A percentile compares a stretch with the other conserved stretches of the same genome.
Conservation (phyloP, 176 grass and related monocot genomes). For the Themeda triandra region DNA sequence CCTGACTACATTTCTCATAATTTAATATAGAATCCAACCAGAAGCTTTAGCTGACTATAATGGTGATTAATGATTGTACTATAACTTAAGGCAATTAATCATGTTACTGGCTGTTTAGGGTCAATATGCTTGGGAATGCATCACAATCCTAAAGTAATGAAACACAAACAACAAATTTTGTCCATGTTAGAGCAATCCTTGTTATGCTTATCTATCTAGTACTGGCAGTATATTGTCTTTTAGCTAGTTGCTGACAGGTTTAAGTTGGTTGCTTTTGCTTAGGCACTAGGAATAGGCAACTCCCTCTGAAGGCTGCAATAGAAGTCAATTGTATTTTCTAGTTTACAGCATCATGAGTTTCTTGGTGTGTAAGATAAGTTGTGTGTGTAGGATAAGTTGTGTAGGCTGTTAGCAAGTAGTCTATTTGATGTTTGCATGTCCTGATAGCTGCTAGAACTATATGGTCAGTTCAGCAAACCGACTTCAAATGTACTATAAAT, state of each 20-base stretch:
- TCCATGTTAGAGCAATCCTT: neutral
- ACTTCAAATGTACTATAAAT: neutral
- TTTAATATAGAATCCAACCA: conserved; percentile 1
- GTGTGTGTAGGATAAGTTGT: neutral
- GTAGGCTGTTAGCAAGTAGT: neutral
- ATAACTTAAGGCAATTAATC: neutral
- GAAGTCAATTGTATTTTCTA: neutral
- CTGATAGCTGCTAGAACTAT: neutral
- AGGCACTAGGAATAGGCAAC: neutral
- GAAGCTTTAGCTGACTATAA: neutral
- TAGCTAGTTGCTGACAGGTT: neutral
- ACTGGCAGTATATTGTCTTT: neutral
- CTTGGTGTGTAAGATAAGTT: neutral
- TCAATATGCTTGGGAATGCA: neutral
- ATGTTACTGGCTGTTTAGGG: neutral
- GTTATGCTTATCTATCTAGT: neutral
- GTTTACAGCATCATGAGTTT: neutral
- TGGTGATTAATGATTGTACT: neutral
- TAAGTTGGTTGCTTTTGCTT: neutral
- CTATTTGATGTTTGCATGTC: neutral
- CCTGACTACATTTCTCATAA: neutral
- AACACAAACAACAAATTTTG: neutral
- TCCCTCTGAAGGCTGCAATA: neutral
- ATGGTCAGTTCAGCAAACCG: neutral
- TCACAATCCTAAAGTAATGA: conserved; percentile 5